These are phyloP conservation scores for Phaffomyces antillensis DNA, from an alignment of 805 yeast species.

Conservation along the genomic window DNA sequence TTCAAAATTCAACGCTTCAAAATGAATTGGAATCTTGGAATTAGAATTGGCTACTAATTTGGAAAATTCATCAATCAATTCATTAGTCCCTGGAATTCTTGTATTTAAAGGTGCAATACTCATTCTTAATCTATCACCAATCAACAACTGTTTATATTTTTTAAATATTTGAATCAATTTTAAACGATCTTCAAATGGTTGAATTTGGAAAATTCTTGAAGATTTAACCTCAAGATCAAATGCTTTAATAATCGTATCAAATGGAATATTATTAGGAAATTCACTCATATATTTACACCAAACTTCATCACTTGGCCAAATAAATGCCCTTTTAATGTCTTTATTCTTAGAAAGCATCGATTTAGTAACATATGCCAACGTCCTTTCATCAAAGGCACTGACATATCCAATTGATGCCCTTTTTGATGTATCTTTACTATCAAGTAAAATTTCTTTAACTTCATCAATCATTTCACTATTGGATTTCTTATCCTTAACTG, in stretches of 20 bases:
- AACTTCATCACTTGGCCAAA: conserved; percentile 78
- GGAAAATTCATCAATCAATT: conserved; percentile 49
- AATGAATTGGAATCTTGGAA: conserved; percentile 52
- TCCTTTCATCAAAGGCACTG: conserved; percentile 41
- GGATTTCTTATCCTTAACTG: conserved; percentile 6
- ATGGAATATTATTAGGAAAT: conserved; percentile 43
- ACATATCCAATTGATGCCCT: conserved; percentile 39
- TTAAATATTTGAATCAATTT: conserved; percentile 35
- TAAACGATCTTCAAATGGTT: conserved; percentile 31
- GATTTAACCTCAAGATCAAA: conserved; percentile 35
- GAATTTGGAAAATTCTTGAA: conserved; percentile 27
- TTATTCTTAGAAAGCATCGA: conserved; percentile 46
- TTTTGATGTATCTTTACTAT: background rate
- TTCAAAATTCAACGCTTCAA: conserved; percentile 18
- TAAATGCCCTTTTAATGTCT: conserved; percentile 49
- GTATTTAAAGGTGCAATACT: conserved; percentile 57
- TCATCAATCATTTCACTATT: background rate
- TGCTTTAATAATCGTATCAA: conserved; percentile 39
- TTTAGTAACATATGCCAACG: conserved; percentile 36
- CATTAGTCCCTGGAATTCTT: conserved; percentile 34
- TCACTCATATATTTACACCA: conserved; percentile 60
- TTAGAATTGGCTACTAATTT: conserved; percentile 23
- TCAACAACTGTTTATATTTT: conserved; percentile 33
- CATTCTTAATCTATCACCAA: conserved; percentile 51
- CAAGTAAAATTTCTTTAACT: background rate